A percentile compares a stretch with the other conserved stretches of the same genome.
Evolutionary conservation across 257 asterid species (phyloP).

Genomic region (Prunella vulgaris): DNA sequence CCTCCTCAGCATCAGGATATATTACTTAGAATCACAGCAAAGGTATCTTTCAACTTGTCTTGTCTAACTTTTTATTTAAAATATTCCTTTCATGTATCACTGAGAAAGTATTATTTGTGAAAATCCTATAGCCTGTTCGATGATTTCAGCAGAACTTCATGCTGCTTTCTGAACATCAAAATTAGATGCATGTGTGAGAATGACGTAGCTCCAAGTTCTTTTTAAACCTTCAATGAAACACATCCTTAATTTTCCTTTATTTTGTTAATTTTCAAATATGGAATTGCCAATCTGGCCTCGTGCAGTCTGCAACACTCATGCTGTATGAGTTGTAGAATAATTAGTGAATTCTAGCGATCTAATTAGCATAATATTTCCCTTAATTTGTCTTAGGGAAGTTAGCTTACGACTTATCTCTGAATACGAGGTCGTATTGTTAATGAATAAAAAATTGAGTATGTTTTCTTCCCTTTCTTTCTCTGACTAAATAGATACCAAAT

Average conservation of each 20-base stretch:
- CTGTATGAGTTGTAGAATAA: neutral
- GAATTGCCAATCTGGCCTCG: conserved; percentile 10
- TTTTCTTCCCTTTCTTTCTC: neutral
- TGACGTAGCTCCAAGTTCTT: neutral
- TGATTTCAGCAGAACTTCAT: neutral
- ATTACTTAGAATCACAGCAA: conserved; percentile 65
- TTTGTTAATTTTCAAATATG: neutral
- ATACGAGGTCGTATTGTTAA: neutral
- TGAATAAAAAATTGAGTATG: neutral
- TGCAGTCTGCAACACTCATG: neutral
- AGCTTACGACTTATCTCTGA: neutral
- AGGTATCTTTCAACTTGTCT: conserved; percentile 42
- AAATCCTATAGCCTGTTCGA: conserved; percentile 10
- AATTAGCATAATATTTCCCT: neutral
- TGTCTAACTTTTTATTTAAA: conserved; percentile 10
- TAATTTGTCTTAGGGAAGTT: neutral
- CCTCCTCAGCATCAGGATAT: conserved; percentile 88
- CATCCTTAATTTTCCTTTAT: neutral
- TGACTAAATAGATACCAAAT: conserved; percentile 12
- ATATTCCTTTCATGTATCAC: neutral
- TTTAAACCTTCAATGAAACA: conserved; percentile 6
- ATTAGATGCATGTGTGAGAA: conserved; percentile 2
- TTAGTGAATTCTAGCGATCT: neutral
- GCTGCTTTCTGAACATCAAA: neutral
- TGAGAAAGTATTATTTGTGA: neutral